Conservation (phyloP, 208 protist species). For the Trypanosoma rangeli region DNA sequence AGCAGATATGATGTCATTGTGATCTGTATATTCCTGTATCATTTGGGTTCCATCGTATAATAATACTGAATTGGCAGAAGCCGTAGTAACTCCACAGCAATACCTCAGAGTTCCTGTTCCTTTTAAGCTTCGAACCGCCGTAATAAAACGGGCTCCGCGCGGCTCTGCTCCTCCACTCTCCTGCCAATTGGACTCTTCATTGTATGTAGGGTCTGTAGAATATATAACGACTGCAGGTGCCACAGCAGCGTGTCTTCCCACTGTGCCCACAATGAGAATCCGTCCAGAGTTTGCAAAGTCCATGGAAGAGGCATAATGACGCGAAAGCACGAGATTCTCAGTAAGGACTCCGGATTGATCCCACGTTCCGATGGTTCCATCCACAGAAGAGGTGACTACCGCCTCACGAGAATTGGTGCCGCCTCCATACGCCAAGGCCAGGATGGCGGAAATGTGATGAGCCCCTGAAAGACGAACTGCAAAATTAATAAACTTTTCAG, state of each 20-base stretch:
- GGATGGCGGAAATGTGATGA: constrained; percentile 67
- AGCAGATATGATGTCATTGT: constrained; percentile 84
- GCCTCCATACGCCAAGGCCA: constrained; percentile 68
- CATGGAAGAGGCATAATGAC: constrained; percentile 84
- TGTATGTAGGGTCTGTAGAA: constrained; percentile 44
- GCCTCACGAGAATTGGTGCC: constrained; percentile 51
- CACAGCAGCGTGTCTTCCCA: constrained; percentile 42
- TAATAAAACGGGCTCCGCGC: constrained; percentile 69
- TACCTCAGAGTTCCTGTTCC: constrained; percentile 42
- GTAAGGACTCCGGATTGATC: constrained; percentile 59
- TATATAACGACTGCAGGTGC: constrained; percentile 82
- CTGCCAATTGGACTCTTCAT: constrained; percentile 64
- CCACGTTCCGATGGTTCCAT: constrained; percentile 85
- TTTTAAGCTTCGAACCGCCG: constrained; percentile 59
- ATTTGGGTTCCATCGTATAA: constrained; percentile 66
- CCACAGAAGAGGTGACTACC: constrained; percentile 83
- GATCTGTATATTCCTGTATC: constrained; percentile 73
- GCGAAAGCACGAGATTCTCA: constrained; percentile 74
- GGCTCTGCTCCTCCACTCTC: constrained; percentile 78
- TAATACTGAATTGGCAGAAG: constrained; percentile 42
- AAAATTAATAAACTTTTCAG: constrained; percentile 55
- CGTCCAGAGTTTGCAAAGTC: constrained; percentile 75
- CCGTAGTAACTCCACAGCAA: constrained; percentile 58
- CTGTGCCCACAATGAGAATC: constrained; percentile 74
- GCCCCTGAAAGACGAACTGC: constrained; percentile 46